These are phyloP conservation scores for Fusarium equiseti DNA, from an alignment of 2,329 filamentous ascomycete species.

Conservation along the genomic window DNA sequence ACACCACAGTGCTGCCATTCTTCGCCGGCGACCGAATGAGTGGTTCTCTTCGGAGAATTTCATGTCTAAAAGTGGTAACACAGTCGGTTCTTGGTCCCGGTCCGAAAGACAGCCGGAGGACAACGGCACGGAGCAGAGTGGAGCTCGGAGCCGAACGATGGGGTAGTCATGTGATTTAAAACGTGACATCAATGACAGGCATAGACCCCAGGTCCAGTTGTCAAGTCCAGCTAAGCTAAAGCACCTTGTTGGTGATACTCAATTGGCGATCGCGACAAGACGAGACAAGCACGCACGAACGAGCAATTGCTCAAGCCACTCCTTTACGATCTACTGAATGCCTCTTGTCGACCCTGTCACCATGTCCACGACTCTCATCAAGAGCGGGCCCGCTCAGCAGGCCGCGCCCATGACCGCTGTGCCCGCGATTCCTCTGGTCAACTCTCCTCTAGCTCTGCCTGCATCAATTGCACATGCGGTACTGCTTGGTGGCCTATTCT, in stretches of 20 bases:
- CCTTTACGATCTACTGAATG: constrained; percentile 43
- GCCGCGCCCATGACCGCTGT: constrained; percentile 48
- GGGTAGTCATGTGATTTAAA: constrained; percentile 33
- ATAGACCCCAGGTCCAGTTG: constrained; percentile 28
- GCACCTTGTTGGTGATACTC: constrained; percentile 28
- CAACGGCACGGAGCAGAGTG: constrained; percentile 7
- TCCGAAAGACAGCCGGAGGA: background rate
- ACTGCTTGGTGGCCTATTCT: constrained; percentile 73
- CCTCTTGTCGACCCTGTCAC: constrained; percentile 53
- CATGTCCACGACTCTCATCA: constrained; percentile 54
- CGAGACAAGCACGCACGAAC: constrained; percentile 32
- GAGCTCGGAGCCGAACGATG: constrained; percentile 31
- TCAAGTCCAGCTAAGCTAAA: constrained; percentile 28
- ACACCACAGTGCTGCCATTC: background rate
- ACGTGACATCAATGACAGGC: constrained; percentile 31
- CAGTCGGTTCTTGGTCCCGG: constrained; percentile 2
- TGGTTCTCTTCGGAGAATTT: constrained; percentile 13
- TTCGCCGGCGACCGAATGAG: background rate
- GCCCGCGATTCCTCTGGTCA: constrained; percentile 55
- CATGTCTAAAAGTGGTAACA: constrained; percentile 6
- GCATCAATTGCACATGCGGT: constrained; percentile 76
- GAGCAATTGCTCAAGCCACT: constrained; percentile 37
- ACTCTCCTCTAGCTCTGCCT: constrained; percentile 56
- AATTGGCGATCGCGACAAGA: constrained; percentile 25
- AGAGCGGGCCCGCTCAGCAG: constrained; percentile 48